Evolutionary conservation across 1,284 basidiomycete species (phyloP).

Genomic region (Trametes versicolor): DNA sequence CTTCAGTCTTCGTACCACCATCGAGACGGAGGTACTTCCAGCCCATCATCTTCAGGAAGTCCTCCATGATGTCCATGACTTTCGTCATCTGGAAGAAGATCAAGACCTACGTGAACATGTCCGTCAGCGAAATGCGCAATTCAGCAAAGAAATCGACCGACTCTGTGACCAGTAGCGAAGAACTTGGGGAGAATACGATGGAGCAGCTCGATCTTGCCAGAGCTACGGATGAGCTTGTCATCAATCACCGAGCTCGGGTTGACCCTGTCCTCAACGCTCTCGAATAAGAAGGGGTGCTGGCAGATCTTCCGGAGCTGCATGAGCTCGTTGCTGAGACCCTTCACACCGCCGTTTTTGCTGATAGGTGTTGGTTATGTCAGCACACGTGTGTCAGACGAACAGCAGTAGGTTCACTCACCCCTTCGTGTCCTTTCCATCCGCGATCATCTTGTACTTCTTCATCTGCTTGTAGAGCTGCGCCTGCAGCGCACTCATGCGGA

Average conservation of each 20-base stretch:
- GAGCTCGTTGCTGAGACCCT: constrained; percentile 95
- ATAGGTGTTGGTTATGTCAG: constrained; percentile 12
- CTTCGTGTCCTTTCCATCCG: constrained; percentile 82
- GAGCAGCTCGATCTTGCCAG: constrained; percentile 97
- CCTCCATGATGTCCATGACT: constrained; percentile 99
- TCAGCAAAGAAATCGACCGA: constrained; percentile 46
- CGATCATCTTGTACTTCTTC: constrained; percentile 98
- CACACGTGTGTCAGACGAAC: constrained; percentile 8
- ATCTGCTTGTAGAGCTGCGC: constrained; percentile 97
- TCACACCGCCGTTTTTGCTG: constrained; percentile 81
- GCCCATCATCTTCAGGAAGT: constrained; percentile 92
- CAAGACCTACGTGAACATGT: constrained; percentile 68
- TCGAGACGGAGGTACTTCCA: constrained; percentile 96
- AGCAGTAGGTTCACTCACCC: constrained; percentile 56
- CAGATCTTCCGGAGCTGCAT: constrained; percentile 99
- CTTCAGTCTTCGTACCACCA: constrained; percentile 98
- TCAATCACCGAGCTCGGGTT: constrained; percentile 86
- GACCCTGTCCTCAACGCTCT: constrained; percentile 93
- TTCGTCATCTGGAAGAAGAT: constrained; percentile 99
- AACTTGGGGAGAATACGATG: constrained; percentile 95
- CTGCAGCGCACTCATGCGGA: constrained; percentile 96
- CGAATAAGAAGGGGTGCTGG: constrained; percentile 97
- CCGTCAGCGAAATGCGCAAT: not conserved
- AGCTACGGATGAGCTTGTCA: constrained; percentile 87
- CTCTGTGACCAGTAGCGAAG: constrained; percentile 92